Conservation (phyloP, 768 basidiomycete genomes). For the Cystofilobasidium bisporidii region DNA sequence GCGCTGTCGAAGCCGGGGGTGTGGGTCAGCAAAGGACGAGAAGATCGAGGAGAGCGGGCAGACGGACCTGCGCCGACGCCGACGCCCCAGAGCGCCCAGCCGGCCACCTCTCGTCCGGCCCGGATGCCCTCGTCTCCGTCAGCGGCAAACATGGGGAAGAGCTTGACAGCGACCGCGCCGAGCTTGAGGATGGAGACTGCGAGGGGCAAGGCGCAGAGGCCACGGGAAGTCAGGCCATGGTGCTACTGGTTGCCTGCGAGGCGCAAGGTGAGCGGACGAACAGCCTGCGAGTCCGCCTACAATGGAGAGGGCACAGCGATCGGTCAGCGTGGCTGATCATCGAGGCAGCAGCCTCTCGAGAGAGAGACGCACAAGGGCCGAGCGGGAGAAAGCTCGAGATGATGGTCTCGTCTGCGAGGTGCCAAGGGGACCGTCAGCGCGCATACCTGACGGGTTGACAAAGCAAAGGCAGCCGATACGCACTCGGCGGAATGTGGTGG, state of each 20-base stretch:
- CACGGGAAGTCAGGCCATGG: no score
- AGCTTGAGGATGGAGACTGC: constrained; percentile 27
- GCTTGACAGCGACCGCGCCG: constrained; percentile 23
- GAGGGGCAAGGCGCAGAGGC: no score
- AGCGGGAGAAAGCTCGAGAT: constrained; percentile 31
- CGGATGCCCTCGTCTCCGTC: not conserved
- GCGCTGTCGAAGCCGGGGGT: not conserved
- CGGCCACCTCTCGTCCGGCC: constrained; percentile 16
- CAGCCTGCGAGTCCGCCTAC: not conserved
- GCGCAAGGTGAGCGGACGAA: not conserved
- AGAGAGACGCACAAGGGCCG: constrained; percentile 18
- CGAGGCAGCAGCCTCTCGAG: not conserved
- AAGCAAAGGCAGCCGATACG: no score
- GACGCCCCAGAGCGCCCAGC: constrained; percentile 22
- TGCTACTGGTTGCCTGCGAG: no score
- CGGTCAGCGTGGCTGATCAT: no score
- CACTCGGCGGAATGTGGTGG: constrained; percentile 29
- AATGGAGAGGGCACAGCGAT: not conserved
- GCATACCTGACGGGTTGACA: not conserved
- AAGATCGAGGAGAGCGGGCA: no score
- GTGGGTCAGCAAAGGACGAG: not conserved
- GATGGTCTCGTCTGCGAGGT: constrained; percentile 27
- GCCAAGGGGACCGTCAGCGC: not conserved
- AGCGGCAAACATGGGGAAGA: constrained; percentile 18
- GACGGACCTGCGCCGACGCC: constrained; percentile 16